Evolutionary conservation across 2,329 filamentous ascomycete genomes (phyloP), one percentile per base, ranked within the genome.

Genomic region (Exophiala dermatitidis): DNA sequence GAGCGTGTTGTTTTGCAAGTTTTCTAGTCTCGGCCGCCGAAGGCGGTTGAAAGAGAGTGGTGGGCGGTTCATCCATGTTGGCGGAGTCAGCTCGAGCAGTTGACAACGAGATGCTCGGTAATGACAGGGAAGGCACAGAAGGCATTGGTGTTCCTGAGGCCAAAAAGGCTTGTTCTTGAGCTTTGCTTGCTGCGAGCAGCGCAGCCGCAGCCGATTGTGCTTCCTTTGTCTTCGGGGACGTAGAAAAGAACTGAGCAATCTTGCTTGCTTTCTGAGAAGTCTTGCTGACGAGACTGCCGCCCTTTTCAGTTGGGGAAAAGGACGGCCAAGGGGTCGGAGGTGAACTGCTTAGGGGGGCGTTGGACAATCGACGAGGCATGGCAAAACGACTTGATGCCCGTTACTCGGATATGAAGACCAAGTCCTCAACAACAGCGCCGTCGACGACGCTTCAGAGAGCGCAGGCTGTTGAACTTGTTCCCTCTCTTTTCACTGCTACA

Each of bases 21-120:
- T 81, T 81, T 57, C 84, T 83, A 44, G 84, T 80, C 72, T 97
- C 90, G 66, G 86, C 86, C n/a, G 84, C 85, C 5, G 88, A 87
- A 53, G 88, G 87, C 31, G 93, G 90, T 66, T 91, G 83, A 72
- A 95, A 96, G 47, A 97, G 82, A 5, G 83, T 95, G 46, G 86
- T 86, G 9, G 85, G 77, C 46, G 84, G 77, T 63, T 86, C 80
- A 63, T 95, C 86, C 69, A 82, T 81, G 64, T 80, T 84, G 68
- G 83, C 80, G 71, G 77, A 93, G 63, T 88, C 86, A 59, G 82
- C 85, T 31, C 83, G 87, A 46, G 88, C 88, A 40, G 89, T 90
- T 8, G 91, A 95, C 53, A 97, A 79, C 40, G 89, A 95, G 66
- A 97, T 96, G 50, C 86, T 91, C 37, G 91, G 91, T 64, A 96